Base-by-base conservation (phyloP, 768 basidiomycete genomes). In the Termitomyces titanicus region DNA sequence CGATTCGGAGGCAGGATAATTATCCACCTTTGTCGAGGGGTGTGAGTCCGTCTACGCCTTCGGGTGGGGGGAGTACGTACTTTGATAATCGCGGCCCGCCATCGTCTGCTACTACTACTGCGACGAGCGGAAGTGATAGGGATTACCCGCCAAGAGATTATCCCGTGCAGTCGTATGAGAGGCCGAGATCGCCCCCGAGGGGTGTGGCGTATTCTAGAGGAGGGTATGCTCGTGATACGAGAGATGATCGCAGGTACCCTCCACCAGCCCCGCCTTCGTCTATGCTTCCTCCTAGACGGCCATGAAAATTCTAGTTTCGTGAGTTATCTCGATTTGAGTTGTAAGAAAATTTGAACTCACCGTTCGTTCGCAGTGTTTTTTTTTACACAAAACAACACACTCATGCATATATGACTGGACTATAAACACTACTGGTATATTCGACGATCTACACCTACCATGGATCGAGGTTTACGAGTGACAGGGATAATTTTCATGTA, bases 231-330 rank as follows among this genome's bases (percentile, higher is more conserved):
- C 58, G 48, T 43, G 62, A 72, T 53, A 35, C 64, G 7, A 66
- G 74, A 52, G 74, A 73, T 55, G 73, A 75, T 45, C 58, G 71
- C 42, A 59, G 74, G 62, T 76, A 75, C 48, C 57, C 63, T n/a
- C 70, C 71, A 25, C 70, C 63, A 0, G 68, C 64, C 11, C 66
- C 68, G 1, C 38, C 63, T 10, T 44, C 54, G 20, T 54, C 60
- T n/a, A 60, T 61, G 55, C 53, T 56, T 3, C 59, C 61, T 29
- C 62, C 60, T 39, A 48, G 63, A 24, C 52, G 63, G 44, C 56
- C 57, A 25, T 64, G 53, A 61, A 44, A 29, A 43, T 29, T 9
- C 8, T 29, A 49, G 37, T 15, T 4, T 34, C 11, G 58, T 59
- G 29, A 47, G 54, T 47, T 5, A 6, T 37, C 31, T 31, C 3